Conservation (phyloP, 768 basidiomycete genomes). For the Amanita jacksonii region DNA sequence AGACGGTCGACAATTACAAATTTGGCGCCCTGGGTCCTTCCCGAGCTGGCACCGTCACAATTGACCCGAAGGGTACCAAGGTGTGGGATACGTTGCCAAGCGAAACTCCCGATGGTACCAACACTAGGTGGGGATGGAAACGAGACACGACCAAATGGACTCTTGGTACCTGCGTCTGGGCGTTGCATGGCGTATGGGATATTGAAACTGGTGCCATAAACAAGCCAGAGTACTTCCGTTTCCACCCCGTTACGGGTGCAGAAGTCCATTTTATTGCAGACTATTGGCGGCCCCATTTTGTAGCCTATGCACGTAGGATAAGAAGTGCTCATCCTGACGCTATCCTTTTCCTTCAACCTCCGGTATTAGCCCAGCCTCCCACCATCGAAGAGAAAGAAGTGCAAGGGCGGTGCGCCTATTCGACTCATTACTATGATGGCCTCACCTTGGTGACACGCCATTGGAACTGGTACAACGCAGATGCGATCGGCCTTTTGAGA, state of each 20-base stretch:
- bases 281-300: constrained; percentile 72
- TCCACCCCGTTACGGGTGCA: constrained; percentile 28
- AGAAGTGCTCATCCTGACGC: constrained; percentile 66
- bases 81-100: constrained; percentile 34
- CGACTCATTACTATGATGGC: constrained; percentile 92
- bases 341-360: constrained; percentile 86
- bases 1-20: constrained; percentile 74
- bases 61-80: constrained; percentile 76
- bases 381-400: constrained; percentile 41
- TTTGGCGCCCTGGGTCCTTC: constrained; percentile 76
- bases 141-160: constrained; percentile 56
- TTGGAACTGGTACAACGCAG: constrained; percentile 94
- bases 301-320: constrained; percentile 45
- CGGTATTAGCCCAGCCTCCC: constrained; percentile 82
- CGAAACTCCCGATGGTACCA: constrained; percentile 35
- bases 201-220: constrained; percentile 55
- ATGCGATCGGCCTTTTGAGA: constrained; percentile 85
- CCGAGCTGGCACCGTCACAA: constrained; percentile 60
- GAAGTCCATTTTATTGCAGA: constrained; percentile 64
- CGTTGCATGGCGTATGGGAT: constrained; percentile 87
- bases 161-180: constrained; percentile 80
- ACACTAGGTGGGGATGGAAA: constrained; percentile 77
- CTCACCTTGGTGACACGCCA: constrained; percentile 87
- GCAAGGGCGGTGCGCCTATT: constrained; percentile 61
- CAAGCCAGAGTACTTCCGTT: constrained; percentile 68